Conservation (phyloP, 176 grass and related monocot species). For the Oryza punctata region DNA sequence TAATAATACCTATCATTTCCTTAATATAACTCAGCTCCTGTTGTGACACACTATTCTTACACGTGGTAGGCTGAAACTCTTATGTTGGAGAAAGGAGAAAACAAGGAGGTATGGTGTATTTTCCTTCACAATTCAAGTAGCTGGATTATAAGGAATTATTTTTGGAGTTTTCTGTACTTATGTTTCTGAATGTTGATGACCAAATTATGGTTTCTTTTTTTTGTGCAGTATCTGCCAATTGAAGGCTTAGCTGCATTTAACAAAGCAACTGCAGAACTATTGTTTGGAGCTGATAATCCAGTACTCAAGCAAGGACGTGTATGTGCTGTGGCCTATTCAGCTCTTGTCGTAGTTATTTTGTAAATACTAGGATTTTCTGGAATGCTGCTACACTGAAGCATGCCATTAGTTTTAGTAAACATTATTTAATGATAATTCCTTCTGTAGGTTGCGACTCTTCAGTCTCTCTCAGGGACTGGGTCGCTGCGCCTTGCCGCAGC, state of each 20-base stretch:
- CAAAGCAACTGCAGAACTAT: constrained; percentile 84
- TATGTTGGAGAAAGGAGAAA: constrained; percentile 95
- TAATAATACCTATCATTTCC: neutral
- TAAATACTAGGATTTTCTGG: neutral
- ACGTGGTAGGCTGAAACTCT: constrained; percentile 72
- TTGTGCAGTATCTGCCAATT: constrained; percentile 92
- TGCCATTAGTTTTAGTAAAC: constrained; percentile 29
- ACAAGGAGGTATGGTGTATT: constrained; percentile 75
- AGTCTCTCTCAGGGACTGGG: constrained; percentile 90
- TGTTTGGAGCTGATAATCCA: constrained; percentile 83
- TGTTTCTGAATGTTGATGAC: neutral
- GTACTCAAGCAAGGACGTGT: constrained; percentile 74
- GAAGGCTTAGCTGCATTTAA: constrained; percentile 96
- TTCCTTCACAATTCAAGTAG: neutral
- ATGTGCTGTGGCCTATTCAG: constrained; percentile 19
- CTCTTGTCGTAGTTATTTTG: neutral
- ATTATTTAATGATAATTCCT: constrained; percentile 8
- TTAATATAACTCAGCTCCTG: neutral
- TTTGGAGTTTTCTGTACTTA: neutral
- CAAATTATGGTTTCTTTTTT: constrained; percentile 27
- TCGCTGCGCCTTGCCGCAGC: constrained; percentile 86
- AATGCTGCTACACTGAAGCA: neutral
- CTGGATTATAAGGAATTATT: constrained; percentile 3
- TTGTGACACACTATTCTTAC: constrained; percentile 28
- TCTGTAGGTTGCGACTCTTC: constrained; percentile 87